phyloP scores from a whole-genome alignment of 495 filamentous ascomycete species.

The Tuber melanosporum region DNA sequence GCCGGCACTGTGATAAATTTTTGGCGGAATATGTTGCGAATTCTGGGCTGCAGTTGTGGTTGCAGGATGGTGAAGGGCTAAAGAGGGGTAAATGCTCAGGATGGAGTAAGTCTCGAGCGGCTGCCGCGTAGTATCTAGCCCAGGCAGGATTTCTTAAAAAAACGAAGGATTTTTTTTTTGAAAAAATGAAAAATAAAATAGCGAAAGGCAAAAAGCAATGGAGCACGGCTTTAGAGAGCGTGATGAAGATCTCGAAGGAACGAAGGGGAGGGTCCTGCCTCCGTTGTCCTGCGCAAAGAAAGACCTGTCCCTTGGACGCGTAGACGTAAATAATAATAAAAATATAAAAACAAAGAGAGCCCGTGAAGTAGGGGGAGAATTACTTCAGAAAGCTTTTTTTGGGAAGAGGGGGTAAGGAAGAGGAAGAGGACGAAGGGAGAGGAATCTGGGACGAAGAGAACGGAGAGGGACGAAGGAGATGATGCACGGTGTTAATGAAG shows the following conservation, averaged over 20 bases:
- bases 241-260: constrained; percentile 41
- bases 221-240: constrained; percentile 21
- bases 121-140: constrained; percentile 23
- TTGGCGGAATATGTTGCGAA: constrained; percentile 23
- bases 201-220: neutral
- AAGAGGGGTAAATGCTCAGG: constrained; percentile 30
- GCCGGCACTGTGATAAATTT: constrained; percentile 36
- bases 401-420: constrained; percentile 37
- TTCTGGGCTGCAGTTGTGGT: constrained; percentile 32
- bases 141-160: constrained; percentile 4
- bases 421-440: constrained; percentile 35
- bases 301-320: constrained; percentile 43
- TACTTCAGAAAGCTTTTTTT: constrained; percentile 42
- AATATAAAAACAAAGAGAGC: constrained; percentile 43
- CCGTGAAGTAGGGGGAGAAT: constrained; percentile 38
- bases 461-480: constrained; percentile 39
- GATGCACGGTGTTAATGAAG: constrained; percentile 42
- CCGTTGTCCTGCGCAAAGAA: constrained; percentile 43
- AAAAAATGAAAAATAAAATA: neutral
- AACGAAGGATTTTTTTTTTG: neutral
- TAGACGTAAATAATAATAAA: constrained; percentile 42
- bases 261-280: constrained; percentile 44
- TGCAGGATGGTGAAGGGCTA: constrained; percentile 29
- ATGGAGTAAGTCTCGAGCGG: constrained; percentile 29
- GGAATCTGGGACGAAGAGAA: constrained; percentile 34